Evolutionary conservation across 2,329 filamentous ascomycete genomes (phyloP).

Genomic region (Penicillium sp.): DNA sequence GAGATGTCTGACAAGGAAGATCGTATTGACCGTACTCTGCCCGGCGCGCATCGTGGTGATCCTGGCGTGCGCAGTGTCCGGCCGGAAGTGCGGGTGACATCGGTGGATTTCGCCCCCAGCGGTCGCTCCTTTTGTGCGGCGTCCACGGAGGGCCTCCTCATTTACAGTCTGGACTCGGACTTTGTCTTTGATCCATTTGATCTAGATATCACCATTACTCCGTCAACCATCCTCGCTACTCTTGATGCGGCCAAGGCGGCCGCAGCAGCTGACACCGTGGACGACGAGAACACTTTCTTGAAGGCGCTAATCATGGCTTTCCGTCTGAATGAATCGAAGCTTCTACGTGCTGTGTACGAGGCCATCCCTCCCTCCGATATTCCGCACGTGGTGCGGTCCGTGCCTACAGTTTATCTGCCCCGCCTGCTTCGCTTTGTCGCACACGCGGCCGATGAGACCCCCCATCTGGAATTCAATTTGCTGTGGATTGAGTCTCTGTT

Average conservation of each 20-base stretch:
- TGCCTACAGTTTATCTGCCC: slow-evolving; percentile 84
- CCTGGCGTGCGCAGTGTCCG: slow-evolving; percentile 73
- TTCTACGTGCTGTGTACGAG: slow-evolving; percentile 86
- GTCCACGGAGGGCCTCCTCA: slow-evolving; percentile 87
- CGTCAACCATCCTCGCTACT: slow-evolving; percentile 77
- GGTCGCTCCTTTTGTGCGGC: slow-evolving; percentile 92
- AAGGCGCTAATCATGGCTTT: slow-evolving; percentile 97
- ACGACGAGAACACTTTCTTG: slow-evolving; percentile 73
- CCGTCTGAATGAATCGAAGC: slow-evolving; percentile 80
- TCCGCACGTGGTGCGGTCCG: slow-evolving; percentile 70
- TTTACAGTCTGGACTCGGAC: slow-evolving; percentile 85
- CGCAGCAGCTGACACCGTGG: slow-evolving; percentile 50
- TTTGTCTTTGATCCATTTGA: slow-evolving; percentile 95
- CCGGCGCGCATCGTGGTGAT: slow-evolving; percentile 85
- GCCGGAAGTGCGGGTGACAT: slow-evolving; percentile 81
- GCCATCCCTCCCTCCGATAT: slow-evolving; percentile 75
- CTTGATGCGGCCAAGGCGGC: slow-evolving; percentile 52
- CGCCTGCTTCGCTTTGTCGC: slow-evolving; percentile 85
- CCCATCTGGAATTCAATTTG: slow-evolving; percentile 92
- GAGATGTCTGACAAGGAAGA: slow-evolving; percentile 89
- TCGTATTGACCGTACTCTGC: slow-evolving; percentile 74
- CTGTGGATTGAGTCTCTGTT: slow-evolving; percentile 85
- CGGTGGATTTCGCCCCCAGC: slow-evolving; percentile 84
- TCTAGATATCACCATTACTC: slow-evolving; percentile 90
- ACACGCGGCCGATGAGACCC: slow-evolving; percentile 81